Percentiles rank a stretch among this genome's conserved stretches.
Conservation (phyloP, 768 basidiomycete species). For the Leccinum fibrillosum region DNA sequence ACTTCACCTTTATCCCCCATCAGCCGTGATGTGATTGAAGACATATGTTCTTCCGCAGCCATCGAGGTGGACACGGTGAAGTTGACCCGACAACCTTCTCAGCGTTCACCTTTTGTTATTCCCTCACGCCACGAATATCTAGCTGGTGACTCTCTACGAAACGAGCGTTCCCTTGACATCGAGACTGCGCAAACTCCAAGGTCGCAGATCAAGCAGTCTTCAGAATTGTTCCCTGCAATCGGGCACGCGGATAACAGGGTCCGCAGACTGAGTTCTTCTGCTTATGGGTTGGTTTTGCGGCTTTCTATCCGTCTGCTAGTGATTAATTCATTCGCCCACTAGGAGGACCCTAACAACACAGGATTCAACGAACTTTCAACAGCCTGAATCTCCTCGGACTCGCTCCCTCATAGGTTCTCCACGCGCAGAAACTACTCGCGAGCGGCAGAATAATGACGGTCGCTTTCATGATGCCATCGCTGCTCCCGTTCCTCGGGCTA, state of each 20-base stretch:
- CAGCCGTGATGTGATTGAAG: slow-evolving; percentile 17
- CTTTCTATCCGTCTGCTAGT: background rate
- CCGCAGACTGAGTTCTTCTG: background rate
- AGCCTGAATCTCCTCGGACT: background rate
- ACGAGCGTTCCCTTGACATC: background rate
- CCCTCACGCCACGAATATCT: background rate
- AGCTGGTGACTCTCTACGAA: background rate
- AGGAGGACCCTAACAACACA: background rate
- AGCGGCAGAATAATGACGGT: background rate
- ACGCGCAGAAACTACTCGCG: background rate
- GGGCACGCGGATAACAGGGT: background rate
- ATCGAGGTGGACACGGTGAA: background rate
- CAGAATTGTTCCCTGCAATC: background rate
- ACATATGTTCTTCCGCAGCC: slow-evolving; percentile 2
- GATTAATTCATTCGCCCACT: background rate
- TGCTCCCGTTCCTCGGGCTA: background rate
- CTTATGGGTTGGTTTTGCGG: slow-evolving; percentile 8
- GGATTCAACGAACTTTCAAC: background rate
- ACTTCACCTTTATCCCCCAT: slow-evolving; percentile 19
- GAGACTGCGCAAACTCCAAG: background rate
- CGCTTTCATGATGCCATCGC: background rate
- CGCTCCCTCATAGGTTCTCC: slow-evolving; percentile 1
- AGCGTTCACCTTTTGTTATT: background rate
- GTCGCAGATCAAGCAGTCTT: background rate
- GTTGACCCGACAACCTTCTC: background rate